phyloP scores from a whole-genome alignment of 805 yeast genomes.

The Teunomyces kruisii region DNA sequence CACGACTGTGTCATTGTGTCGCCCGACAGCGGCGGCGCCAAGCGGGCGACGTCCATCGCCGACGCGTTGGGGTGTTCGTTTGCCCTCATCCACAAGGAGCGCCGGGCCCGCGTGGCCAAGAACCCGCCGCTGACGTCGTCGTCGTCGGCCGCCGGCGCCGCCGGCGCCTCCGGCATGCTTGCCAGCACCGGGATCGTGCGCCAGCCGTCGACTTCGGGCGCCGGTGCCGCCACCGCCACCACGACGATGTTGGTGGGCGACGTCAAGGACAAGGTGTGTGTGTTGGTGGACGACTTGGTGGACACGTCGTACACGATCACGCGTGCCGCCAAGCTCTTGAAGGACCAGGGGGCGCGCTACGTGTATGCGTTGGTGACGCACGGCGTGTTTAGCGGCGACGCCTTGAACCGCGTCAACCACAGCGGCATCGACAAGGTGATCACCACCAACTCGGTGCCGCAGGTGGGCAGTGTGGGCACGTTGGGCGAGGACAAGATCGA shows the following conservation, averaged over 20 bases:
- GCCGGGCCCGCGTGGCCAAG: slow-evolving; percentile 51
- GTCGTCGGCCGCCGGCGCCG: slow-evolving; percentile 13
- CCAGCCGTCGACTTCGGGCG: neutral
- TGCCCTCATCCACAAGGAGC: slow-evolving; percentile 94
- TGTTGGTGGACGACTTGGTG: slow-evolving; percentile 89
- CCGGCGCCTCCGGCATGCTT: slow-evolving; percentile 12
- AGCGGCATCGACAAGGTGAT: slow-evolving; percentile 80
- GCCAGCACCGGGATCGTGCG: slow-evolving; percentile 11
- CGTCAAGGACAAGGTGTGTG: slow-evolving; percentile 80
- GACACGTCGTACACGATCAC: slow-evolving; percentile 93
- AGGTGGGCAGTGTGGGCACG: slow-evolving; percentile 50
- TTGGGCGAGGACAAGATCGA: slow-evolving; percentile 60
- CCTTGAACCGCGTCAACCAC: slow-evolving; percentile 64
- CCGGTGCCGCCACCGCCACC: slow-evolving; percentile 47
- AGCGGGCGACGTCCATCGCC: slow-evolving; percentile 91
- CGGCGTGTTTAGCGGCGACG: slow-evolving; percentile 91
- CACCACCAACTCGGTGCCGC: slow-evolving; percentile 92
- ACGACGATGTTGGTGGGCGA: slow-evolving; percentile 97
- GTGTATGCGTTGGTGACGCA: slow-evolving; percentile 91
- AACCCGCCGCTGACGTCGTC: slow-evolving; percentile 29
- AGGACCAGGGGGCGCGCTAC: slow-evolving; percentile 87
- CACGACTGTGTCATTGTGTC: slow-evolving; percentile 88
- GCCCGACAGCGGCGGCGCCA: slow-evolving; percentile 99
- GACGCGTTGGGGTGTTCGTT: slow-evolving; percentile 85
- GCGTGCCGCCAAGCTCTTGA: slow-evolving; percentile 86